A percentile compares a stretch with the other conserved stretches of the same genome.
Conservation (phyloP, 805 yeast species). For the Kluyveromyces siamensis region DNA sequence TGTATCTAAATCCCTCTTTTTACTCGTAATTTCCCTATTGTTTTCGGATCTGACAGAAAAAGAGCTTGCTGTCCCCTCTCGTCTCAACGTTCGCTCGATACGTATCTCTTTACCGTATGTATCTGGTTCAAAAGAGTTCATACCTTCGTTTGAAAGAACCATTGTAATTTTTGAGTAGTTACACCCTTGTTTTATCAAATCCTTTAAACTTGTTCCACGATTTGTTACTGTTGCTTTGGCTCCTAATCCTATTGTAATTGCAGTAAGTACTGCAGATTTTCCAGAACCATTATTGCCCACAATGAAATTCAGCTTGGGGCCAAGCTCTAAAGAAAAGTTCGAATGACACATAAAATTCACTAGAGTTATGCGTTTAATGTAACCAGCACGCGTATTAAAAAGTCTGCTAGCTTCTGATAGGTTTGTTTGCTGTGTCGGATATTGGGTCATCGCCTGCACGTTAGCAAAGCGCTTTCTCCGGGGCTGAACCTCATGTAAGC, state of each 20-base stretch:
- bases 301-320: slow-evolving; percentile 76
- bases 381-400: slow-evolving; percentile 40
- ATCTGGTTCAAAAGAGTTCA: slow-evolving; percentile 55
- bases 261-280: slow-evolving; percentile 80
- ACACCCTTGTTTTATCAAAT: slow-evolving; percentile 69
- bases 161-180: slow-evolving; percentile 59
- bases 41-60: slow-evolving; percentile 47
- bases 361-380: slow-evolving; percentile 52
- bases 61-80: slow-evolving; percentile 37
- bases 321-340: slow-evolving; percentile 63
- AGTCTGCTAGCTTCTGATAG: slow-evolving; percentile 4
- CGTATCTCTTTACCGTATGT: slow-evolving; percentile 60
- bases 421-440: slow-evolving; percentile 13
- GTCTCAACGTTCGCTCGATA: slow-evolving; percentile 56
- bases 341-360: slow-evolving; percentile 88
- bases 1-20: slow-evolving; percentile 55
- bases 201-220: slow-evolving; percentile 65
- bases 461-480: slow-evolving; percentile 15
- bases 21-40: slow-evolving; percentile 48
- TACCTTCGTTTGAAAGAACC: slow-evolving; percentile 53
- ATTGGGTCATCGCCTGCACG: slow-evolving; percentile 20
- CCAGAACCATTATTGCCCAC: slow-evolving; percentile 91
- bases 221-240: slow-evolving; percentile 82
- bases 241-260: slow-evolving; percentile 79
- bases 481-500: slow-evolving; percentile 6